Evolutionary conservation across 352 stramenopile genomes (phyloP).

Genomic region (Globisporangium parvum): DNA sequence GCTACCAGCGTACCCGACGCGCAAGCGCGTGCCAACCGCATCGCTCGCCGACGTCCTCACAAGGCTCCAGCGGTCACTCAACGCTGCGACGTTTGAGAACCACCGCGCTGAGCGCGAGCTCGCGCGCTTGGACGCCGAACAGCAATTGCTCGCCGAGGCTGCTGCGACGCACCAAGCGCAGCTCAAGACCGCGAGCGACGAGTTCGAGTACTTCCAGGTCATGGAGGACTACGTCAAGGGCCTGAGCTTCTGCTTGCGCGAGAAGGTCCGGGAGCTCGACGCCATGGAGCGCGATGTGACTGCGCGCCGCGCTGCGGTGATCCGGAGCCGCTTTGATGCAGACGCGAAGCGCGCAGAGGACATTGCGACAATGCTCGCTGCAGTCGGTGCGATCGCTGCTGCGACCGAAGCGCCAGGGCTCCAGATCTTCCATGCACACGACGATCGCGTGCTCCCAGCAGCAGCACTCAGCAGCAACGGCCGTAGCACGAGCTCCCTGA

Average conservation of each 20-base stretch:
- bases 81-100: conserved; percentile 36
- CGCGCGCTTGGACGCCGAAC: conserved; percentile 45
- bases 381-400: background rate
- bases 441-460: background rate
- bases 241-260: conserved; percentile 66
- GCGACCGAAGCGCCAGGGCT: conserved; percentile 1
- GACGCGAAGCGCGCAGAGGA: background rate
- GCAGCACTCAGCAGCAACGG: too few species aligned
- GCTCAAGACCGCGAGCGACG: conserved; percentile 43
- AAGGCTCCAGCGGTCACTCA: conserved; percentile 42
- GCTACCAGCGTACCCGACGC: conserved; percentile 35
- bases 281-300: conserved; percentile 32
- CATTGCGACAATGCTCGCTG: conserved; percentile 4
- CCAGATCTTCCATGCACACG: conserved; percentile 2
- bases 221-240: conserved; percentile 72
- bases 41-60: conserved; percentile 44
- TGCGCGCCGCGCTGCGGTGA: conserved; percentile 10
- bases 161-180: conserved; percentile 40
- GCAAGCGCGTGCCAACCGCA: conserved; percentile 33
- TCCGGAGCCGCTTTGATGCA: conserved; percentile 8
- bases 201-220: conserved; percentile 77
- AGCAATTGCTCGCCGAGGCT: conserved; percentile 31
- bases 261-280: conserved; percentile 50
- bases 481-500: too few species aligned
- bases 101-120: conserved; percentile 46